Evolutionary conservation across 768 basidiomycete genomes (phyloP).

Genomic region (Solioccasus polychromus): DNA sequence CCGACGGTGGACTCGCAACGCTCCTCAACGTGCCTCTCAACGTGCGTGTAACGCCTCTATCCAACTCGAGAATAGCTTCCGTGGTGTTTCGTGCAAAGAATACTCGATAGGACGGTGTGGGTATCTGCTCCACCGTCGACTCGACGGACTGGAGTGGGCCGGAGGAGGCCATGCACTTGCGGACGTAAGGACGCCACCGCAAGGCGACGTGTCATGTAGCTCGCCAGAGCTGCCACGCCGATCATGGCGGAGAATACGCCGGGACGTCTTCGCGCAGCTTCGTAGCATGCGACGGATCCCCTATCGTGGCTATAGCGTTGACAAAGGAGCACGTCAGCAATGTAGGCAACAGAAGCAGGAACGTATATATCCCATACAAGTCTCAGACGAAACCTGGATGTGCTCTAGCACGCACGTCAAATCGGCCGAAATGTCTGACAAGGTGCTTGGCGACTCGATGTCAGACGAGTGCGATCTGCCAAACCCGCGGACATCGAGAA

Average conservation of each 20-base stretch:
- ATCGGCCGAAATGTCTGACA: conserved; percentile 61
- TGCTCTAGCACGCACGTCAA: conserved; percentile 59
- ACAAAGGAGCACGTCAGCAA: conserved; percentile 10
- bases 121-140: conserved; percentile 39
- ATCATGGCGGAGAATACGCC: conserved; percentile 60
- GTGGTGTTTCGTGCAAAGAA: conserved; percentile 55
- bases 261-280: conserved; percentile 64
- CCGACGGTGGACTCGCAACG: conserved; percentile 54
- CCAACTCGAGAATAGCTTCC: conserved; percentile 50
- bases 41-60: conserved; percentile 52
- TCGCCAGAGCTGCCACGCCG: conserved; percentile 59
- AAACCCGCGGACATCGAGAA: conserved; percentile 68
- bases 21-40: conserved; percentile 56
- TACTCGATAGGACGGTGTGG: conserved; percentile 59
- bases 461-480: conserved; percentile 67
- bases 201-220: conserved; percentile 8
- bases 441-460: conserved; percentile 52
- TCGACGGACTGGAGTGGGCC: conserved; percentile 47
- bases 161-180: conserved; percentile 58
- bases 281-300: conserved; percentile 67
- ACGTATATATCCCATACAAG: conserved; percentile 77
- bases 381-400: conserved; percentile 44
- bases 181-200: background rate
- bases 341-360: no score
- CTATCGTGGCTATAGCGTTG: conserved; percentile 62